These are phyloP conservation scores for Hypoxylon sp. DNA, from an alignment of 2,329 filamentous ascomycete genomes.

Conservation along the genomic window DNA sequence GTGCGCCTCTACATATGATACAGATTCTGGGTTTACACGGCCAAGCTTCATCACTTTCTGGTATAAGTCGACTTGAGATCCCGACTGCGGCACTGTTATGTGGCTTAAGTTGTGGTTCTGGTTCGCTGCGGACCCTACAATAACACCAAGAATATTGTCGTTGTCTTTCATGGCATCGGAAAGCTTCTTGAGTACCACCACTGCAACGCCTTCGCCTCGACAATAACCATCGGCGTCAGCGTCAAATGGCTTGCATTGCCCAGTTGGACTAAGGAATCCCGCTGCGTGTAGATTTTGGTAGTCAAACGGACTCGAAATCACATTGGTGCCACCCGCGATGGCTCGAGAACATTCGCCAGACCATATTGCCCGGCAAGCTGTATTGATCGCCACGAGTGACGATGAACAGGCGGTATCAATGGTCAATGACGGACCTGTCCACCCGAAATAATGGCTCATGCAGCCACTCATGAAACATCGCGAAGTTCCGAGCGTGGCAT, in stretches of 20 bases:
- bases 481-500: conserved; percentile 53
- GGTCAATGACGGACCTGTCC: conserved; percentile 46
- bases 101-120: conserved; percentile 33
- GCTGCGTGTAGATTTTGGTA: conserved; percentile 38
- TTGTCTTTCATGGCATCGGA: conserved; percentile 60
- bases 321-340: conserved; percentile 38
- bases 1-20: background rate
- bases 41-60: conserved; percentile 43
- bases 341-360: conserved; percentile 48
- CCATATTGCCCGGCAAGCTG: conserved; percentile 50
- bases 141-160: conserved; percentile 60
- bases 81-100: too few species aligned
- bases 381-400: conserved; percentile 53
- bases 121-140: conserved; percentile 46
- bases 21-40: conserved; percentile 53
- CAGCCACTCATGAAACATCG: conserved; percentile 50
- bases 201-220: conserved; percentile 61
- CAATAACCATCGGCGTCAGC: conserved; percentile 63
- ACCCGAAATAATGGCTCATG: conserved; percentile 49
- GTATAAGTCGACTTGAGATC: too few species aligned
- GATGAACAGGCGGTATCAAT: conserved; percentile 55
- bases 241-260: conserved; percentile 53
- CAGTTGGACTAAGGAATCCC: conserved; percentile 44
- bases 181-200: conserved; percentile 62
- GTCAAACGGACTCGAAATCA: conserved; percentile 31